Base-by-base conservation (phyloP, 805 yeast genomes). In the Saturnispora sekii region DNA sequence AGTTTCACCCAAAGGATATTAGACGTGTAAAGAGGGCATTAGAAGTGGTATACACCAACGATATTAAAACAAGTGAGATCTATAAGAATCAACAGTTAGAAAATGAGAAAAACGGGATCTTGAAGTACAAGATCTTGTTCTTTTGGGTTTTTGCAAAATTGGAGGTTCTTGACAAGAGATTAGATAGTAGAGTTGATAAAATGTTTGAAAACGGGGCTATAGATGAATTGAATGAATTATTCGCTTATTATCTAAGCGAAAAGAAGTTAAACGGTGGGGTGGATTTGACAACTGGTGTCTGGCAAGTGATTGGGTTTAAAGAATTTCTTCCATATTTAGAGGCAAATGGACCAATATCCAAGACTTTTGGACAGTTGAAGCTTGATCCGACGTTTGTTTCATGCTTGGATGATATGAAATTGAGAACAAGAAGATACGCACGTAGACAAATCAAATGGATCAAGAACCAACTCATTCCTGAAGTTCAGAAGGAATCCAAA, bases 231-330 rank as follows among this genome's bases (percentile, higher is more conserved):
- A 56, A 71, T 8, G 74, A 77, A 45, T 58, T 90, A 55, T 77
- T 76, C 57, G 56, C 62, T 0, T 66, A 64, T 26, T 81, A 73
- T 39, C 6, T 6, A 21, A 21, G 26, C 26, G 26, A 21, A 21
- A n/a, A 40, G 10, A 60, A 60, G 10, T 51, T 56, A 1, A 59
- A 55, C 17, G 37, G 82, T 9, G 36, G n/a, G 4, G 38, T 14
- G 3, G 43, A 28, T 47, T 64, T 76, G 46, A 82, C 83, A 44
- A 67, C 73, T 47, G 97, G 97, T 2, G 73, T 90, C 0, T 88
- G 88, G 88, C 97, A 93, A 64, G 96, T 85, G 1, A 85, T 90
- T 55, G 97, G 97, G 1, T 93, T 85, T 63, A 85, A 86, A 59
- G 96, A 87, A 56, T 87, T 87, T 57, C 57, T 85, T 32, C 90